Percentiles rank a stretch among this genome's conserved stretches.
Evolutionary conservation across 805 yeast species (phyloP).

Genomic region (Peterozyma xylosa): DNA sequence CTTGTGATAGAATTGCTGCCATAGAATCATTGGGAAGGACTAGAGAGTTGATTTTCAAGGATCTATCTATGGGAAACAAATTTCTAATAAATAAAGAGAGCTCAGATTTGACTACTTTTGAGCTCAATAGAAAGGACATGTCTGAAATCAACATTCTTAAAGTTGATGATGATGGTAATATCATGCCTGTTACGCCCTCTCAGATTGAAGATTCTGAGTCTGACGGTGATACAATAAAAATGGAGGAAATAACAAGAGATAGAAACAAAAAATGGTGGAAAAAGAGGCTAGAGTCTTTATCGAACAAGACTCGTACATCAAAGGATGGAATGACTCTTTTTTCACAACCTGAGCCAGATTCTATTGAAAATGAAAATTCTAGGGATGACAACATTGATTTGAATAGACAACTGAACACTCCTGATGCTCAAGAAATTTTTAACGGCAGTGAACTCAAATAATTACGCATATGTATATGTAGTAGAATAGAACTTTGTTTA

Average conservation of each 20-base stretch:
- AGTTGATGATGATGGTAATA: conserved; percentile 5
- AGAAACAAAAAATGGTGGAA: conserved; percentile 40
- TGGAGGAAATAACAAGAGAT: conserved; percentile 24
- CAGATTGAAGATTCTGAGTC: conserved; percentile 15
- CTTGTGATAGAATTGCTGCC: conserved; percentile 60
- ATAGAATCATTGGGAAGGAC: conserved; percentile 77
- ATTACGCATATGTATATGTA: no score
- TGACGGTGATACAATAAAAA: conserved; percentile 13
- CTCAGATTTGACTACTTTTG: not conserved
- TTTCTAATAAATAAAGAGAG: conserved; percentile 25
- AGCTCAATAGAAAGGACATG: conserved; percentile 7
- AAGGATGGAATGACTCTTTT: conserved; percentile 2
- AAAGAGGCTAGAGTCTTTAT: conserved; percentile 27
- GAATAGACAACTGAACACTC: conserved; percentile 4
- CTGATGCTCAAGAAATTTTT: no score
- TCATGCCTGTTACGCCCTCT: conserved; percentile 8
- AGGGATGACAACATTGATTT: conserved; percentile 2
- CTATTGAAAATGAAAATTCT: not conserved
- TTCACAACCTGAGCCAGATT: not conserved
- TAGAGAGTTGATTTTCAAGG: conserved; percentile 67
- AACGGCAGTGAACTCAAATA: no score
- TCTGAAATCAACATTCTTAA: conserved; percentile 4
- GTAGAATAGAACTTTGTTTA: no score
- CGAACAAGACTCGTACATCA: no score
- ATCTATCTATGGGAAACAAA: conserved; percentile 45